Evolutionary conservation across 2,329 filamentous ascomycete species (phyloP).

Genomic region (Lachnellula suecica): DNA sequence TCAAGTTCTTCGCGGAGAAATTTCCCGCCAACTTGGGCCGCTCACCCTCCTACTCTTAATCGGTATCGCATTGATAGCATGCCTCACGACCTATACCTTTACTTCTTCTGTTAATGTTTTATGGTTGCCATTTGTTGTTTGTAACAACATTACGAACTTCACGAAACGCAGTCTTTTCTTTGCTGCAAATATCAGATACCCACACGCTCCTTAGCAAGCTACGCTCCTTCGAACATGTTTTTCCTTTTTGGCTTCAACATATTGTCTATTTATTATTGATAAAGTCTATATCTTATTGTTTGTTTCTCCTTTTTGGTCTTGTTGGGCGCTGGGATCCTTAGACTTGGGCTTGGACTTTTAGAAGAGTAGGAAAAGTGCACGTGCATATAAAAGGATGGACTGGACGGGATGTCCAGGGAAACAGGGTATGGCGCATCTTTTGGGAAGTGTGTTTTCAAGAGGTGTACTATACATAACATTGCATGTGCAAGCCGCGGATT

Average conservation of each 20-base stretch:
- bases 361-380: constrained; percentile 1
- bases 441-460: background rate
- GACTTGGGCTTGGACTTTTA: constrained; percentile 2
- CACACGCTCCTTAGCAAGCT: constrained; percentile 31
- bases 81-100: constrained; percentile 7
- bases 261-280: constrained; percentile 7
- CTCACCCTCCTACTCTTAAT: background rate
- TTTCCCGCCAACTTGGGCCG: constrained; percentile 31
- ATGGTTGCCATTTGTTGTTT: constrained; percentile 2
- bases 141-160: constrained; percentile 15
- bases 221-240: constrained; percentile 17
- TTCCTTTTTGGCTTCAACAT: constrained; percentile 7
- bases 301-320: constrained; percentile 8
- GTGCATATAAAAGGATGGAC: background rate
- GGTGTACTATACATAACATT: background rate
- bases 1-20: constrained; percentile 34
- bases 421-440: background rate
- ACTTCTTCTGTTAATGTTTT: constrained; percentile 5
- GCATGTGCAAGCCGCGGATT: background rate
- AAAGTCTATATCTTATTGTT: constrained; percentile 12
- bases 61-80: constrained; percentile 1
- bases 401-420: background rate
- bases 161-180: background rate
- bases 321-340: background rate
- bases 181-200: constrained; percentile 11